A percentile compares a stretch with the other conserved stretches of the same genome.
Evolutionary conservation across 257 asterid genomes (phyloP).

Genomic region (Hygrophila difformis): DNA sequence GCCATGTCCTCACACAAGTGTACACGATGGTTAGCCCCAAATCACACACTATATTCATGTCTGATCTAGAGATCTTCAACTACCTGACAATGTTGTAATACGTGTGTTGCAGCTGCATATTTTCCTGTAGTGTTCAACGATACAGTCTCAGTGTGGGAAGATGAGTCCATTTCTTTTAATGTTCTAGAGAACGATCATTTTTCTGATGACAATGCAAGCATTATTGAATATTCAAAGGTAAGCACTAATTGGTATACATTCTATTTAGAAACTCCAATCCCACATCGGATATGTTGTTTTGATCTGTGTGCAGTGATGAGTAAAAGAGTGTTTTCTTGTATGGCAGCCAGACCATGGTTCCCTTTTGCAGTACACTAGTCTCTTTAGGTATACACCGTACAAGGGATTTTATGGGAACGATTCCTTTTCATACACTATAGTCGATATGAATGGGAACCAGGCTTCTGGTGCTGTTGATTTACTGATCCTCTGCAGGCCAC

Average conservation of each 20-base stretch:
- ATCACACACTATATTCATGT: not conserved
- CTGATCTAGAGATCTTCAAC: too few species aligned
- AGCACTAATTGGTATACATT: not conserved
- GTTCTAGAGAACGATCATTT: conserved; percentile 58
- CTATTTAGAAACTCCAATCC: not conserved
- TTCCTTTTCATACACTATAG: conserved; percentile 51
- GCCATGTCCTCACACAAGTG: conserved; percentile 71
- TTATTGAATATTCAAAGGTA: conserved; percentile 58
- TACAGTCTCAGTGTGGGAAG: conserved; percentile 71
- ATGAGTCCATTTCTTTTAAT: conserved; percentile 66
- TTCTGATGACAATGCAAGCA: conserved; percentile 54
- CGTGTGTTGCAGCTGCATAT: conserved; percentile 49
- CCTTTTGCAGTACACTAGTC: conserved; percentile 40
- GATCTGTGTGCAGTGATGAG: too few species aligned
- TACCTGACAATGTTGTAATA: too few species aligned
- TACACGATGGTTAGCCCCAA: conserved; percentile 37
- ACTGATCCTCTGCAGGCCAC: conserved; percentile 63
- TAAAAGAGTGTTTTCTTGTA: not conserved
- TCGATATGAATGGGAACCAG: conserved; percentile 59
- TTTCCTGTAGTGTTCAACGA: conserved; percentile 63
- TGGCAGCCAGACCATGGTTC: conserved; percentile 84
- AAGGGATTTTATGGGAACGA: conserved; percentile 69
- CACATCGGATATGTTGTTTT: too few species aligned
- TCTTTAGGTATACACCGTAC: conserved; percentile 76
- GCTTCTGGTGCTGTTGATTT: conserved; percentile 68